Base-by-base conservation (phyloP, 1,284 basidiomycete species). In the Cronartium ribicola region DNA sequence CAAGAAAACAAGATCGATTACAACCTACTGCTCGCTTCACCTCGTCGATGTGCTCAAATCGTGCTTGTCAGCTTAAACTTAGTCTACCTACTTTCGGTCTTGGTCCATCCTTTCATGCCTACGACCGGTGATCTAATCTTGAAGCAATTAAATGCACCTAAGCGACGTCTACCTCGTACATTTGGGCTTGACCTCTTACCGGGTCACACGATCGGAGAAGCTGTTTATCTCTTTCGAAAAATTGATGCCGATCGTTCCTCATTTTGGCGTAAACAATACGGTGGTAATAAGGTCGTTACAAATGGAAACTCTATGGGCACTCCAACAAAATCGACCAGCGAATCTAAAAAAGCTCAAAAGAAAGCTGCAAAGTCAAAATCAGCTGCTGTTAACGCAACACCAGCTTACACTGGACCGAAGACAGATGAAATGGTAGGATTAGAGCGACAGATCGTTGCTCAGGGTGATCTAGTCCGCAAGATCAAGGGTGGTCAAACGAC, bases 51-150 rank as follows among this genome's bases (percentile, higher is more conserved):
- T 79, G 93, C 90, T 5, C 89, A 92, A 79, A 93, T 98, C 76
- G 85, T 98, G 76, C 88, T 91, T 61, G 88, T 94, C 14, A 66
- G 64, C 22, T 37, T 94, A 82, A 98, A 98, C 83, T 84, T 99
- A 78, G 96, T 98, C 82, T 98, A 96, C 82, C 83, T 89, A 40
- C 86, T 99, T 74, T 90, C 91, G 11, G 88, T 88, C 41, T 84
- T 96, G 77, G 83, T 93, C 77, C 90, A 94, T 81, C 95, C 96
- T 0, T 99, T 94, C 87, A 98, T 99, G 94, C 96, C 96, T 48
- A 86, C 88, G 36, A 95, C 92, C 0, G 88, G 90, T 37, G 87
- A 88, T 22, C 85, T 88, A 8, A 94, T 99, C 76, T 85, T 96
- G 76, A 81, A 83, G 41, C 96, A 98, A 81, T 86, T 98, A 77